Base-by-base conservation (phyloP, 495 filamentous ascomycete species). In the Aspergillus nidulans region DNA sequence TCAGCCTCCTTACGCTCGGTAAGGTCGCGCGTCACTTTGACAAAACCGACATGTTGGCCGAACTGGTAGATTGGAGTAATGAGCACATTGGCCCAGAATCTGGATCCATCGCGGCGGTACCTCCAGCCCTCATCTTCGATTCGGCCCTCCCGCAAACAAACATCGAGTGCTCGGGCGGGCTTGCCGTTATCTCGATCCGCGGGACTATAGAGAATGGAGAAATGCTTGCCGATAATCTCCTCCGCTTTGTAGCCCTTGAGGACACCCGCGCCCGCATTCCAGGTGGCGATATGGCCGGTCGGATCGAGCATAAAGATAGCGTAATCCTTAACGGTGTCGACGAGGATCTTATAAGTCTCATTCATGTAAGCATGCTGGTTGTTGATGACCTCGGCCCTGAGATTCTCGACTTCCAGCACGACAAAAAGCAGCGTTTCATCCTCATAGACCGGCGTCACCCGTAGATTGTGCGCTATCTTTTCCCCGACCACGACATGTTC, bases 121-220 rank as follows among this genome's bases (percentile, higher is more conserved):
- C 84, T 79, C 84, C 84, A 87, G 4, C 81, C 81, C 57, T 87
- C 84, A 53, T 86, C 84, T 60, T 86, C 81, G 15, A 84, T 78
- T 7, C 77, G 73, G 28, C 83, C 83, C 13, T 86, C 80, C 30
- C 75, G 77, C 53, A 87, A 46, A 63, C 81, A 84, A 3, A 81
- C 71, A 18, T 76, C 72, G 3, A 87, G 70, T 54, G 84, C 82
- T 48, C 69, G 74, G 23, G 64, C 73, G 1, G 83, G 82, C 58
- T 87, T 87, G 13, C 74, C 61, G 9, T 58, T 58, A n/a, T 56
- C 52, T 15, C 77, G 61, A 41, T 87, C 84, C 21, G 85, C 79
- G 23, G 68, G 60, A 49, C 81, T 70, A 63, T 87, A 87, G 56
- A 87, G 85, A 13, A 75, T 64, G 13, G 81, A 84, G 44, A 87